phyloP scores from a whole-genome alignment of 768 basidiomycete species.

The Leccinum arenicola region DNA sequence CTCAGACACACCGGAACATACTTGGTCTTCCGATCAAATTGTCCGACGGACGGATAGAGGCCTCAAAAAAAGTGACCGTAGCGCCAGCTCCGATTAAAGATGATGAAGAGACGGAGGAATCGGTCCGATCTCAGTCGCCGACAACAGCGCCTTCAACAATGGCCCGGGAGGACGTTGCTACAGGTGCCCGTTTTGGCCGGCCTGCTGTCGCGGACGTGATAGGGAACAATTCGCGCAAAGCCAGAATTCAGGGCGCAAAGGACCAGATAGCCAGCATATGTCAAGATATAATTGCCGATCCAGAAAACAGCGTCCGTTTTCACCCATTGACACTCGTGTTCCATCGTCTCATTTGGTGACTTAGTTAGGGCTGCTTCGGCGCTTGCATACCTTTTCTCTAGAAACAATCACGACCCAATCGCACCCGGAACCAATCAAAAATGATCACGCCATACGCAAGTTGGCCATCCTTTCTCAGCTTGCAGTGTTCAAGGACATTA shows the following conservation, averaged over 20 bases:
- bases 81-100: conserved; percentile 20
- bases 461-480: conserved; percentile 87
- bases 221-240: conserved; percentile 58
- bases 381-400: conserved; percentile 87
- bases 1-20: conserved; percentile 48
- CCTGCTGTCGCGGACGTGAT: conserved; percentile 74
- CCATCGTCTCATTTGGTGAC: conserved; percentile 14
- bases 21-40: conserved; percentile 84
- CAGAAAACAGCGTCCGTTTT: conserved; percentile 83
- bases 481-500: conserved; percentile 93
- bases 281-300: conserved; percentile 91
- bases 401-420: conserved; percentile 66
- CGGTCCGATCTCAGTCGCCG: conserved; percentile 30
- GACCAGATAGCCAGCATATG: conserved; percentile 93
- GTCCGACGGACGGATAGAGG: conserved; percentile 70
- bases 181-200: conserved; percentile 86
- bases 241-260: conserved; percentile 74
- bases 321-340: neutral
- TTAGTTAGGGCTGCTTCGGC: conserved; percentile 84
- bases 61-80: conserved; percentile 40
- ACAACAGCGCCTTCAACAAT: conserved; percentile 31
- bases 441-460: conserved; percentile 82
- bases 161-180: conserved; percentile 62
- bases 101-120: conserved; percentile 36
- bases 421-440: conserved; percentile 66